phyloP scores from a whole-genome alignment of 2,329 filamentous ascomycete genomes.

The Zarea fungicola region DNA sequence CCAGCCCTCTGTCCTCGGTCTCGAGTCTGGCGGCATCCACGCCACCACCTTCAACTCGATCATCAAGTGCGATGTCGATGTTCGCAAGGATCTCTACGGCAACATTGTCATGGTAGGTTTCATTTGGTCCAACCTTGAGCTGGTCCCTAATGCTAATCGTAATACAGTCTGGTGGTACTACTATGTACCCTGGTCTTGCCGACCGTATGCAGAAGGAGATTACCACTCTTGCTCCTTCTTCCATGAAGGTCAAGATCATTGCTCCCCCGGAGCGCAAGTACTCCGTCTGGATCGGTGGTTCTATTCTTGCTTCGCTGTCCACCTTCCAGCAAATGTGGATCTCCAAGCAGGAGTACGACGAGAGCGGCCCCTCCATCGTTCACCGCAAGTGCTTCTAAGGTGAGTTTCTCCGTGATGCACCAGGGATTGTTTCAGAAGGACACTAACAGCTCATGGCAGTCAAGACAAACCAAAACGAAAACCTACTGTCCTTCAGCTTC shows the following conservation, averaged over 20 bases:
- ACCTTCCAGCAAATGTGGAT: constrained; percentile 99
- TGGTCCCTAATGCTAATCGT: constrained; percentile 27
- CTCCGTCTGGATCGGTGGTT: constrained; percentile 99
- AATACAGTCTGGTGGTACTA: constrained; percentile 93
- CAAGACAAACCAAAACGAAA: constrained; percentile 27
- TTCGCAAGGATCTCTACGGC: constrained; percentile 99
- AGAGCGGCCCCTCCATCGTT: constrained; percentile 98
- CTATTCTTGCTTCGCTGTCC: constrained; percentile 97
- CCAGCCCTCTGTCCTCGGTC: constrained; percentile 96
- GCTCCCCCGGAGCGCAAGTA: constrained; percentile 99
- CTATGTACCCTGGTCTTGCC: constrained; percentile 99
- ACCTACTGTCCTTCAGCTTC: constrained; percentile 29
- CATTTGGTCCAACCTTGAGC: background rate
- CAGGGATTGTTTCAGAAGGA: background rate
- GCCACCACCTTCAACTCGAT: constrained; percentile 99
- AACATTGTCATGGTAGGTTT: constrained; percentile 98
- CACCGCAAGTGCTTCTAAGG: constrained; percentile 99
- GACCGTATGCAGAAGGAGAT: constrained; percentile 99
- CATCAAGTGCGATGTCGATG: constrained; percentile 99
- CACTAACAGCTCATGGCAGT: constrained; percentile 24
- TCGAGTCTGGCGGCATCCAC: constrained; percentile 98
- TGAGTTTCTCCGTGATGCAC: constrained; percentile 30
- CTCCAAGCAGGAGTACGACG: constrained; percentile 99
- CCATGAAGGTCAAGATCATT: constrained; percentile 99
- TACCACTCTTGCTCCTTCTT: constrained; percentile 96